phyloP scores from a whole-genome alignment of 306 rosid genomes.

The Amphicarpaea edgeworthii region DNA sequence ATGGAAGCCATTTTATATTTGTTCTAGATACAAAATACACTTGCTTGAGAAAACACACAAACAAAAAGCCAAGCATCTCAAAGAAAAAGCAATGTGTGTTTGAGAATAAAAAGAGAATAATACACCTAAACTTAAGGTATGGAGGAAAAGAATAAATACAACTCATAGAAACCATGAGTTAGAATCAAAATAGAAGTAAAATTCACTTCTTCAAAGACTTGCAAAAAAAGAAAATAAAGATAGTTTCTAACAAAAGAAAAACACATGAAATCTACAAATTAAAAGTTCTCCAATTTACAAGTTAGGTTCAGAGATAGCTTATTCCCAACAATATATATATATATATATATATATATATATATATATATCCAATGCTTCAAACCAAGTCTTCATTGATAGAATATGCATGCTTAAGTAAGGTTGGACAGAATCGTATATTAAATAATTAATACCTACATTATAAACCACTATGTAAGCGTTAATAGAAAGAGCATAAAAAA shows the following conservation, averaged over 20 bases:
- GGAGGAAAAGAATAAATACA: neutral
- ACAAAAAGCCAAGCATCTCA: neutral
- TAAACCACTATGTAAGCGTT: too few relatives aligned
- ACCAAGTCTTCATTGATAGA: too few relatives aligned
- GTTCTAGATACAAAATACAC: neutral
- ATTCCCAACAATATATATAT: neutral
- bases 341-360: too few relatives aligned
- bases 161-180: fast-evolving
- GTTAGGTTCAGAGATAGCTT: neutral
- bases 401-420: too few relatives aligned
- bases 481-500: too few relatives aligned
- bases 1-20: neutral
- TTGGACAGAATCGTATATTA: too few relatives aligned
- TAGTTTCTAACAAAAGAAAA: neutral
- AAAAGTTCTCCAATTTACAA: neutral
- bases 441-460: too few relatives aligned
- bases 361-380: too few relatives aligned
- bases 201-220: neutral
- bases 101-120: neutral
- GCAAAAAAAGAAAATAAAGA: neutral
- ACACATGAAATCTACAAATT: neutral
- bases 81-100: neutral
- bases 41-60: neutral
- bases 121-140: neutral
- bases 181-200: neutral